Evolutionary conservation across 257 asterid genomes (phyloP).

Genomic region (Solanum phureja): DNA sequence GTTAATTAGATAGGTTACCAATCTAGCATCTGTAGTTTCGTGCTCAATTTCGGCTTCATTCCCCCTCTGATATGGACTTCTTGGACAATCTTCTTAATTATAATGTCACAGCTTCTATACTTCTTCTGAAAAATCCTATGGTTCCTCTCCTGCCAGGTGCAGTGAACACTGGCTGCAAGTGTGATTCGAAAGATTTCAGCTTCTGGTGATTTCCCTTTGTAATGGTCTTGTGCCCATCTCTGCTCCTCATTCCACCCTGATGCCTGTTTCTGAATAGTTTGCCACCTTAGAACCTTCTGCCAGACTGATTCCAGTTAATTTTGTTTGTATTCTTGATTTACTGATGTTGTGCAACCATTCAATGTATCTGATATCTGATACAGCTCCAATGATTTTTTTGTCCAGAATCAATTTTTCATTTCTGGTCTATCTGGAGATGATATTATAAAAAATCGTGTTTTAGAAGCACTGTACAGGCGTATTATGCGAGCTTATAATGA

Average conservation of each 20-base stretch:
- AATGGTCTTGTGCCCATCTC: background rate
- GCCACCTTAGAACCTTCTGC: background rate
- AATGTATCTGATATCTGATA: constrained; percentile 17
- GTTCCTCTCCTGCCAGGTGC: background rate
- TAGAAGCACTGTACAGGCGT: constrained; percentile 70
- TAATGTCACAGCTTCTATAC: background rate
- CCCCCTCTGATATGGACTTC: background rate
- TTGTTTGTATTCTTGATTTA: background rate
- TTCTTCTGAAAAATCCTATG: background rate
- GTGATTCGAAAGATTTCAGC: background rate
- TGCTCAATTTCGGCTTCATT: background rate
- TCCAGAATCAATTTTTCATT: constrained; percentile 93
- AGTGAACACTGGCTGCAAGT: background rate
- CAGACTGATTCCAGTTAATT: background rate
- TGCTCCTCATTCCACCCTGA: background rate
- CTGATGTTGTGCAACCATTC: background rate
- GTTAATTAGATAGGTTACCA: background rate
- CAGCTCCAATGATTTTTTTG: constrained; percentile 12
- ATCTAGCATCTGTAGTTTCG: background rate
- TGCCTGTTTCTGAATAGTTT: background rate
- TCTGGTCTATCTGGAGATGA: constrained; percentile 93
- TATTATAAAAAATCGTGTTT: constrained; percentile 71
- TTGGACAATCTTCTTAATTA: background rate
- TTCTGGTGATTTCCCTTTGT: background rate
- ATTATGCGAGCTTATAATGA: constrained; percentile 80